Evolutionary conservation across 164 flowering plant genomes (phyloP), one percentile per base, ranked within the genome.

Genomic region (Stephania yunnanensis): DNA sequence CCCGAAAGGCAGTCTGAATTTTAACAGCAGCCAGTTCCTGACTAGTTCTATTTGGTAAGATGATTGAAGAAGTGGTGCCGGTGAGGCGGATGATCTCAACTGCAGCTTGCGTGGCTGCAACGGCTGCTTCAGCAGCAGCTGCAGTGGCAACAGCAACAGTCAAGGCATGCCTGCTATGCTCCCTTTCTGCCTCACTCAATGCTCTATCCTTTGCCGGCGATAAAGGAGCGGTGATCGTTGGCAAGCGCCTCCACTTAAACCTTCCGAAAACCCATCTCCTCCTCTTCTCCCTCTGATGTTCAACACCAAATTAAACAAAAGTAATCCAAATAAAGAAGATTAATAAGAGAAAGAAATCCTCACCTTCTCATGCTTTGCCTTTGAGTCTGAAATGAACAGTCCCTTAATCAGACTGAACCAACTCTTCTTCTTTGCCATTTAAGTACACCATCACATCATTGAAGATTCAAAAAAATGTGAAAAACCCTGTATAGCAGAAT

Each of bases 21-120:
- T 78, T 93, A 36, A 84, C 80, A 20, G 95, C 95, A 73, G 97
- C 93, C 63, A 48, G 78, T 68, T 78, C 77, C 10, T 65, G 80
- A n/a, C 65, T 81, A 46, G 70, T 45, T 67, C 31, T 79, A 9
- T 75, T 67, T 46, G 22, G 50, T 29, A 50, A 70, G 67, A 67
- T 72, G 42, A 52, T 36, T 20, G 85, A 66, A 52, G 15, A 48
- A 10, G 91, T 82, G 45, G 79, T 74, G 10, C 76, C 73, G 0
- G 90, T 84, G 46, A 91, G 89, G 17, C 88, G 83, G 45, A 89
- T 92, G 66, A 91, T 87, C 82, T 87, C 88, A 64, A 90, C 98
- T 1, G 98, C 98, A 53, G 87, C 94, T 61, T 87, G 84, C n/a
- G 96, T 93, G 17, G 98, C 93, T 17, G 92, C 92, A 6, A 91